A percentile compares a stretch with the other conserved stretches of the same genome.
Evolutionary conservation across 2,329 filamentous ascomycete species (phyloP).

Genomic region (Calycina herbarum): DNA sequence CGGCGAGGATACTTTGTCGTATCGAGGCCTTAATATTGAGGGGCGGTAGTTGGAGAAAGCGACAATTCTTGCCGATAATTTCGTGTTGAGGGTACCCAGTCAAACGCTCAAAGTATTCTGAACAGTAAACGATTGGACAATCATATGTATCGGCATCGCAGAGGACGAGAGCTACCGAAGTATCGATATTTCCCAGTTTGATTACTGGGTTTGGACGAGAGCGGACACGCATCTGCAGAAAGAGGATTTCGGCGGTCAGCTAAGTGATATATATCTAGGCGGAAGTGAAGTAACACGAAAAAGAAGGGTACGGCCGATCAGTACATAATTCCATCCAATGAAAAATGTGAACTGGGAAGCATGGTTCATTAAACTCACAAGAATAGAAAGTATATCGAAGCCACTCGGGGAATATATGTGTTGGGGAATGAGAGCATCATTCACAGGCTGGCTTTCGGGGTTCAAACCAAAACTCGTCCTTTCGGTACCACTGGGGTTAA

Average conservation of each 20-base stretch:
- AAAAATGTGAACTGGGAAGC: neutral
- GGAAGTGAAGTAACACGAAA: neutral
- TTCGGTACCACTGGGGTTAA: neutral
- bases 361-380: constrained; percentile 6
- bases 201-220: constrained; percentile 80
- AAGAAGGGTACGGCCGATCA: neutral
- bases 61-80: constrained; percentile 86
- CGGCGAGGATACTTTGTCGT: constrained; percentile 76
- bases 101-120: constrained; percentile 87
- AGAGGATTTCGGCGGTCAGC: neutral
- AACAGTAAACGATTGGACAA: constrained; percentile 90
- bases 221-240: constrained; percentile 55
- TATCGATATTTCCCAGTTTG: constrained; percentile 84
- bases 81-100: constrained; percentile 87
- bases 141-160: constrained; percentile 89
- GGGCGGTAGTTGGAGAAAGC: constrained; percentile 86
- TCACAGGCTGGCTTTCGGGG: neutral
- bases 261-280: neutral
- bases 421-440: constrained; percentile 5
- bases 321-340: neutral
- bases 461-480: neutral
- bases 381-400: constrained; percentile 8
- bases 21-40: constrained; percentile 63
- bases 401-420: constrained; percentile 10
- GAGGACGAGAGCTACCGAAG: constrained; percentile 91